phyloP scores from a whole-genome alignment of 441 rosid genomes.

The Erodium moschatum region DNA sequence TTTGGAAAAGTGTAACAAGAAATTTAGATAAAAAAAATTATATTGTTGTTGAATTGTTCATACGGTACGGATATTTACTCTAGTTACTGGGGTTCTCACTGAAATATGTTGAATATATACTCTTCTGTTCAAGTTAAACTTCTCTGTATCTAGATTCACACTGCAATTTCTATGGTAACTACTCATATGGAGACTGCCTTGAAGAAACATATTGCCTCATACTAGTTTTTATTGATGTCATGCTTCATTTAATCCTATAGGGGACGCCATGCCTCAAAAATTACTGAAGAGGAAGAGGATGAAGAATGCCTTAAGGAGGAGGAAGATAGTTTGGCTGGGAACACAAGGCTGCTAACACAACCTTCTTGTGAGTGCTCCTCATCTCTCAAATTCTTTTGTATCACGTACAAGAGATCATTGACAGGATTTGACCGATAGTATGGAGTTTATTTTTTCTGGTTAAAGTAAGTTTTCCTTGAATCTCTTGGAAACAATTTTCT shows the following conservation, averaged over 20 bases:
- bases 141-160: no score
- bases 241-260: constrained; percentile 25
- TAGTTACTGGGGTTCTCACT: not conserved
- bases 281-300: constrained; percentile 95
- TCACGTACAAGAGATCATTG: no score
- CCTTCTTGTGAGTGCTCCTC: constrained; percentile 68
- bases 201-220: not conserved
- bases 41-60: not conserved
- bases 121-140: no score
- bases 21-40: not conserved
- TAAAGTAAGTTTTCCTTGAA: not conserved
- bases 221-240: not conserved
- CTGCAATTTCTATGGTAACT: no score
- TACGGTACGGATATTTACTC: not conserved
- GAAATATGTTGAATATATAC: not conserved
- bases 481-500: not conserved
- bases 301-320: constrained; percentile 92
- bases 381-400: not conserved
- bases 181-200: not conserved
- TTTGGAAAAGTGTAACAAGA: not conserved
- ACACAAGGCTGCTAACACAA: constrained; percentile 77
- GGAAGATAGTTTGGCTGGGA: constrained; percentile 71
- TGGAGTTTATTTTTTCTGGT: no score
- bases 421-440: no score
- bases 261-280: constrained; percentile 92